Conservation (phyloP, 768 basidiomycete genomes). For the Naganishia friedmannii region DNA sequence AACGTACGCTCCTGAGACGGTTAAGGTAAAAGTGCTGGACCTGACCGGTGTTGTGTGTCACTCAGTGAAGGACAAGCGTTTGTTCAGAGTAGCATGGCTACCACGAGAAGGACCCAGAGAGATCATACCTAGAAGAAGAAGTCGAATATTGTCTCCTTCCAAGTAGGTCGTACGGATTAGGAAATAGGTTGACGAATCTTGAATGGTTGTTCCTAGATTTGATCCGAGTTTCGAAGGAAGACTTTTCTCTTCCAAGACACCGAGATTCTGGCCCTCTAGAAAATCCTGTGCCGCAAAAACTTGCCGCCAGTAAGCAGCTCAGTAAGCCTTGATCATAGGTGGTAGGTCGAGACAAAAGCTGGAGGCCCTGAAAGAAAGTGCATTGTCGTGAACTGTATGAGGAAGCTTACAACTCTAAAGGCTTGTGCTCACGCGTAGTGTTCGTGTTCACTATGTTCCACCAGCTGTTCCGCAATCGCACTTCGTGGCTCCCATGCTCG, state of each 20-base stretch:
- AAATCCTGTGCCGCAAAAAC: neutral
- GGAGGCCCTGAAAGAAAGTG: neutral
- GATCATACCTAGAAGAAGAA: neutral
- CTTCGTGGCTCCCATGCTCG: neutral
- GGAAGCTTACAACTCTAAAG: neutral
- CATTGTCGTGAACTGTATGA: neutral
- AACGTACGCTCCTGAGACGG: neutral
- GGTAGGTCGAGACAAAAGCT: neutral
- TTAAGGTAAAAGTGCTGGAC: neutral
- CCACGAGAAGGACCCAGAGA: neutral
- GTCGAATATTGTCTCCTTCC: neutral
- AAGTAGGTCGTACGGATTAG: neutral
- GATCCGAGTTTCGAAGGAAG: neutral
- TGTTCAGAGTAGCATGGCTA: neutral
- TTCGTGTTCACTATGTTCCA: neutral
- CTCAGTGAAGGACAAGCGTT: constrained; percentile 5
- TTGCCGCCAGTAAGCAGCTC: neutral
- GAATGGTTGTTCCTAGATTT: neutral
- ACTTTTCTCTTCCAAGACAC: neutral
- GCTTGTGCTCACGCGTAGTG: neutral
- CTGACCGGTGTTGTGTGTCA: neutral
- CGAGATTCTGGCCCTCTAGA: neutral
- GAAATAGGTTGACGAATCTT: constrained; percentile 2
- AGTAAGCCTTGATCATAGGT: neutral
- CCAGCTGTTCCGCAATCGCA: neutral